A percentile compares a stretch with the other conserved stretches of the same genome.
Evolutionary conservation across 257 asterid genomes (phyloP).

Genomic region (Ajuga chamaepitys): DNA sequence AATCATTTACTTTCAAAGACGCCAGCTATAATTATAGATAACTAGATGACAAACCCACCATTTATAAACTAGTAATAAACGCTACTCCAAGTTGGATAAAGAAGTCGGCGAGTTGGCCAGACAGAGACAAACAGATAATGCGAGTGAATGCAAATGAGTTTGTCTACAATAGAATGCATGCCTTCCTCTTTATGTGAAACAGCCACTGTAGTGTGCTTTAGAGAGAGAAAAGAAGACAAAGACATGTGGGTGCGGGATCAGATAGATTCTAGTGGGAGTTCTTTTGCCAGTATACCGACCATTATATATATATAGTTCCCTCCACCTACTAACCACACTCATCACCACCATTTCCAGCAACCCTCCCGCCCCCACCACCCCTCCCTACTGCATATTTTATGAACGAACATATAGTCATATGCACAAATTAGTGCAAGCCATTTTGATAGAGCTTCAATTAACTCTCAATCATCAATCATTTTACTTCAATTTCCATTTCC

Average conservation of each 20-base stretch:
- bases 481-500: conserved; percentile 17
- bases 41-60: background rate
- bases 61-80: conserved; percentile 10
- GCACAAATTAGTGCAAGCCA: conserved; percentile 6
- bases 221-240: conserved; percentile 27
- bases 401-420: background rate
- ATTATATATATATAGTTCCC: background rate
- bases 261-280: conserved; percentile 71
- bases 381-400: background rate
- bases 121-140: conserved; percentile 31
- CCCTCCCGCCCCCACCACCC: no score
- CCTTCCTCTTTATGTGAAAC: conserved; percentile 19
- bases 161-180: conserved; percentile 11
- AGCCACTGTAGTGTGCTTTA: background rate
- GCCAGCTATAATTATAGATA: conserved; percentile 16
- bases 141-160: conserved; percentile 2
- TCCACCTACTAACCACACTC: conserved; percentile 4
- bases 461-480: background rate
- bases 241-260: conserved; percentile 40
- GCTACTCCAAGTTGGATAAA: background rate
- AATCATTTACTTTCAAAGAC: background rate
- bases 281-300: conserved; percentile 38
- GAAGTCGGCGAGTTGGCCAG: background rate
- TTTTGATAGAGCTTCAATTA: conserved; percentile 8
- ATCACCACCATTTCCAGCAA: no score